A percentile compares a stretch with the other conserved stretches of the same genome.
phyloP scores from a whole-genome alignment of 2,329 filamentous ascomycete species.

The Aureobasidium melanogenum region DNA sequence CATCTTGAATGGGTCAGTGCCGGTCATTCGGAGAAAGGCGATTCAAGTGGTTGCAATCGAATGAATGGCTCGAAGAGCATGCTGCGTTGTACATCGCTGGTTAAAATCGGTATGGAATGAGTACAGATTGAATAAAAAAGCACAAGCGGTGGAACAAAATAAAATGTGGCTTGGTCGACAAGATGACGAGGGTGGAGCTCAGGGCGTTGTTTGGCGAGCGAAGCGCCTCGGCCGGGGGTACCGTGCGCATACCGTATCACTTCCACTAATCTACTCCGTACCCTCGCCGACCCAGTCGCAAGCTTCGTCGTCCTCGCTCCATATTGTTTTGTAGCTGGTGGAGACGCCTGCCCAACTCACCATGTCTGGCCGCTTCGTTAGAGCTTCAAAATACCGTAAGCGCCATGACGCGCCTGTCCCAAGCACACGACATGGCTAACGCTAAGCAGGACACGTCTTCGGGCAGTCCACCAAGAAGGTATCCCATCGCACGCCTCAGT shows the following conservation, averaged over 20 bases:
- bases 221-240: background rate
- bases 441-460: constrained; percentile 83
- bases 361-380: constrained; percentile 66
- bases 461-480: constrained; percentile 86
- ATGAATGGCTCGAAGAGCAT: background rate
- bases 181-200: background rate
- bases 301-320: background rate
- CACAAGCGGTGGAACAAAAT: background rate
- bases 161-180: background rate
- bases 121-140: background rate
- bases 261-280: background rate
- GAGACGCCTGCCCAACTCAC: background rate
- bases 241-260: background rate
- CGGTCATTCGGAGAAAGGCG: too few species aligned
- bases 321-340: background rate
- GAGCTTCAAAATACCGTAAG: constrained; percentile 66
- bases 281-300: background rate
- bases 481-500: constrained; percentile 15
- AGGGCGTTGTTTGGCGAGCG: background rate
- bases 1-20: background rate
- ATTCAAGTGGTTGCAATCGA: background rate
- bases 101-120: too few species aligned
- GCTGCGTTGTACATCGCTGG: too few species aligned
- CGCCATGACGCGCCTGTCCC: constrained; percentile 18
- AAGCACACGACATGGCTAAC: constrained; percentile 6